Percentiles rank a stretch among this genome's conserved stretches.
phyloP scores from a whole-genome alignment of 176 grass and related monocot genomes.

The Lolium multiflorum region DNA sequence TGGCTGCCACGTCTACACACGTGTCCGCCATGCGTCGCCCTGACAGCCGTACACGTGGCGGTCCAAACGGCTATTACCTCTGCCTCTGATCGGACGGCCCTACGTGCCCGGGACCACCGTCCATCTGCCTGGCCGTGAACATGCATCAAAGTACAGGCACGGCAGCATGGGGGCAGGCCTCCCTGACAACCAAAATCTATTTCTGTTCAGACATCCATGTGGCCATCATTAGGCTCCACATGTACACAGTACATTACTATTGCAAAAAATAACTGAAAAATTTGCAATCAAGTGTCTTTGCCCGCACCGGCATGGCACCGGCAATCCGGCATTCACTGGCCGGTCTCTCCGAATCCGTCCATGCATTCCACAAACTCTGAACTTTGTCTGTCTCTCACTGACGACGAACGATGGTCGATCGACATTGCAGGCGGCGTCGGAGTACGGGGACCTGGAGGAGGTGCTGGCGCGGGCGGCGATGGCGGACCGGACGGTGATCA shows the following conservation, averaged over 20 bases:
- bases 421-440: conserved; percentile 26
- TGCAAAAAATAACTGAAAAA: not conserved
- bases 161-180: not conserved
- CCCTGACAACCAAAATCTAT: conserved; percentile 7
- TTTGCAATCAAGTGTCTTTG: not conserved
- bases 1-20: not conserved
- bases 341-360: not conserved
- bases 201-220: not conserved
- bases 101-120: not conserved
- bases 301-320: not conserved
- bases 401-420: not conserved
- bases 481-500: conserved; percentile 79
- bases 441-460: conserved; percentile 68
- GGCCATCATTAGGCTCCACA: not conserved
- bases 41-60: not conserved
- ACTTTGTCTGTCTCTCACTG: not conserved
- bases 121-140: not conserved
- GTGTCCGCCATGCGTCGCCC: not conserved
- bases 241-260: too few species aligned
- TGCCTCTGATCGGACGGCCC: conserved; percentile 11
- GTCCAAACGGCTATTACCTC: not conserved
- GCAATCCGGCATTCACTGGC: not conserved
- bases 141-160: not conserved
- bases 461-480: conserved; percentile 69
- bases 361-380: not conserved